phyloP scores from a whole-genome alignment of 75 land plant genomes.

The Adiantum capillusveneris region DNA sequence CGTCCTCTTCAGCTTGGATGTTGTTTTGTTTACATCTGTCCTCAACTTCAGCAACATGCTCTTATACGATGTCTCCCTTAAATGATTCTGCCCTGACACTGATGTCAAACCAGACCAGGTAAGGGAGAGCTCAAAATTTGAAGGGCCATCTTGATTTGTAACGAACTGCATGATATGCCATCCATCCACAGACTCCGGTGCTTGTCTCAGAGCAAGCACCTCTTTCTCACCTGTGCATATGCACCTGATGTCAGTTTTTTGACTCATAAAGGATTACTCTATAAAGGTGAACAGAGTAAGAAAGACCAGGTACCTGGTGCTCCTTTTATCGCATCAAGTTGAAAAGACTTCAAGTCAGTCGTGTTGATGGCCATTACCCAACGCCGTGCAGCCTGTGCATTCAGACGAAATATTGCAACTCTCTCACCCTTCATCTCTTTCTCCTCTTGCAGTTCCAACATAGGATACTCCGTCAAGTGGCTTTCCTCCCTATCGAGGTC shows the following conservation, averaged over 20 bases:
- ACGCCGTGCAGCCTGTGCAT: conserved; percentile 45
- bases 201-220: conserved; percentile 36
- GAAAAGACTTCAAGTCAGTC: conserved; percentile 46
- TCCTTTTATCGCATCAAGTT: conserved; percentile 25
- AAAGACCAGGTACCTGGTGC: conserved; percentile 6
- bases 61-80: background rate
- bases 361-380: conserved; percentile 79
- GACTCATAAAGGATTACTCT: no score
- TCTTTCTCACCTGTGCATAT: conserved; percentile 37
- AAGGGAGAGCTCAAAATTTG: conserved; percentile 40
- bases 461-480: no score
- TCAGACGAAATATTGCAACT: conserved; percentile 41
- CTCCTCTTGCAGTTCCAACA: no score
- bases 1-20: conserved; percentile 39
- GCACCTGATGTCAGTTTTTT: no score
- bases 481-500: conserved; percentile 5
- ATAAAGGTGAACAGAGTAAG: no score
- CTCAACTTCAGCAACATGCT: conserved; percentile 56
- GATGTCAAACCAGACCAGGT: no score
- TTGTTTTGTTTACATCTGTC: conserved; percentile 60
- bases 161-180: conserved; percentile 81
- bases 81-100: conserved; percentile 11
- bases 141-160: conserved; percentile 54
- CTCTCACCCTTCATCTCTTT: conserved; percentile 15
- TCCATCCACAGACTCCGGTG: conserved; percentile 32